Evolutionary conservation across 2,329 filamentous ascomycete genomes (phyloP).

Genomic region (Calonectria ilicicola): DNA sequence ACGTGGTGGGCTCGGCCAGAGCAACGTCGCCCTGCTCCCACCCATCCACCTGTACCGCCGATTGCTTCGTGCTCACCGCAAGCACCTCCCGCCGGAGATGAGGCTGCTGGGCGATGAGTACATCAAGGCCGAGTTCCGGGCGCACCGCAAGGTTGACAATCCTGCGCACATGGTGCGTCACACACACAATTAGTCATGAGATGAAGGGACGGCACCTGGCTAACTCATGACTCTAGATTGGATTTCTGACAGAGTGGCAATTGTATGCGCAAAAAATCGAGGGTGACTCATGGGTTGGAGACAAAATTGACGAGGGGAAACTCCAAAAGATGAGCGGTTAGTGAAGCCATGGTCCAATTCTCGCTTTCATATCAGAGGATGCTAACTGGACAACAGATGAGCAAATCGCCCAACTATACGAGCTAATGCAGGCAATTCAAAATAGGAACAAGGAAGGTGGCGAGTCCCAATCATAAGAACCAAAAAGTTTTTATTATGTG

Average conservation of each 20-base stretch:
- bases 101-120: slow-evolving; percentile 91
- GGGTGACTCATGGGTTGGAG: slow-evolving; percentile 85
- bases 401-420: slow-evolving; percentile 92
- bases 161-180: slow-evolving; percentile 85
- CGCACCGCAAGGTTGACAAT: slow-evolving; percentile 87
- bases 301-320: slow-evolving; percentile 85
- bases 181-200: neutral
- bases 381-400: slow-evolving; percentile 71
- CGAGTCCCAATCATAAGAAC: slow-evolving; percentile 41
- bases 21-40: slow-evolving; percentile 78
- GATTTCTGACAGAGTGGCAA: slow-evolving; percentile 97
- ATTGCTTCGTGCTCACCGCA: slow-evolving; percentile 87
- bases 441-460: slow-evolving; percentile 46
- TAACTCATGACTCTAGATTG: slow-evolving; percentile 71
- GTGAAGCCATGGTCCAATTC: slow-evolving; percentile 40
- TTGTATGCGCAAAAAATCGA: slow-evolving; percentile 93
- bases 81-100: slow-evolving; percentile 78
- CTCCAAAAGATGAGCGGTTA: slow-evolving; percentile 94
- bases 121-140: slow-evolving; percentile 90
- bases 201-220: neutral
- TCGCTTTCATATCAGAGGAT: neutral
- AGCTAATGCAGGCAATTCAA: slow-evolving; percentile 87
- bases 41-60: slow-evolving; percentile 92
- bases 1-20: slow-evolving; percentile 49
- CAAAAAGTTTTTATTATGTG: slow-evolving; percentile 1